These are phyloP conservation scores for Phytophthora hibernalis DNA, from an alignment of 352 stramenopile genomes.

Conservation along the genomic window DNA sequence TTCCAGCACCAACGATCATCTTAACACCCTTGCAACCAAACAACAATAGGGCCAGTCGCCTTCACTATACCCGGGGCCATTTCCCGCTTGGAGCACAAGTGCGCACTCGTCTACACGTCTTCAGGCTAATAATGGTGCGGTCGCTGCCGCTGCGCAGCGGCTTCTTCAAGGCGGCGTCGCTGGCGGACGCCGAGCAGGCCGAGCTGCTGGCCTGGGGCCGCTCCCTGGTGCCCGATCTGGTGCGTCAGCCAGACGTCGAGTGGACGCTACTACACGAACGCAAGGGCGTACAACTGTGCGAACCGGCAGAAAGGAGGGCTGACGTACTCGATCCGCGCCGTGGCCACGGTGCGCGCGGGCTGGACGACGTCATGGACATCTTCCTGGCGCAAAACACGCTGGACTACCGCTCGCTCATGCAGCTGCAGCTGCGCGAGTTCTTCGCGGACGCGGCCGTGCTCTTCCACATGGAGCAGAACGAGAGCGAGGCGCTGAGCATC, in stretches of 20 bases:
- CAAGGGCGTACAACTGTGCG: conserved; percentile 68
- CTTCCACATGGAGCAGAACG: conserved; percentile 77
- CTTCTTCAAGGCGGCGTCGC: conserved; percentile 75
- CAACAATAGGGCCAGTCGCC: conserved; percentile 40
- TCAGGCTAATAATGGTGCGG: conserved; percentile 65
- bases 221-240: conserved; percentile 70
- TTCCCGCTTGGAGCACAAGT: conserved; percentile 1
- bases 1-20: not conserved
- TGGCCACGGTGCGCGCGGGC: conserved; percentile 58
- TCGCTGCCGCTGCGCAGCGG: conserved; percentile 78
- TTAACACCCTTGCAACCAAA: conserved; percentile 4
- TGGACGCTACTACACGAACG: conserved; percentile 83
- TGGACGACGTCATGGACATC: conserved; percentile 86
- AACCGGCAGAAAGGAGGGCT: conserved; percentile 87
- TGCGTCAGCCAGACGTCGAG: conserved; percentile 72
- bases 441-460: conserved; percentile 78
- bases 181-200: conserved; percentile 65
- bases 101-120: conserved; percentile 1
- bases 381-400: conserved; percentile 65
- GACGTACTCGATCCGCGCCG: conserved; percentile 78
- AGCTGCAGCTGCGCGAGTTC: conserved; percentile 76
- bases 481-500: conserved; percentile 79
- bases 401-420: conserved; percentile 77
- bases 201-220: conserved; percentile 82
- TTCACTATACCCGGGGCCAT: conserved; percentile 17